These are phyloP conservation scores for Neofusicoccum kwambonambiense DNA, from an alignment of 2,329 filamentous ascomycete species.

Conservation along the genomic window DNA sequence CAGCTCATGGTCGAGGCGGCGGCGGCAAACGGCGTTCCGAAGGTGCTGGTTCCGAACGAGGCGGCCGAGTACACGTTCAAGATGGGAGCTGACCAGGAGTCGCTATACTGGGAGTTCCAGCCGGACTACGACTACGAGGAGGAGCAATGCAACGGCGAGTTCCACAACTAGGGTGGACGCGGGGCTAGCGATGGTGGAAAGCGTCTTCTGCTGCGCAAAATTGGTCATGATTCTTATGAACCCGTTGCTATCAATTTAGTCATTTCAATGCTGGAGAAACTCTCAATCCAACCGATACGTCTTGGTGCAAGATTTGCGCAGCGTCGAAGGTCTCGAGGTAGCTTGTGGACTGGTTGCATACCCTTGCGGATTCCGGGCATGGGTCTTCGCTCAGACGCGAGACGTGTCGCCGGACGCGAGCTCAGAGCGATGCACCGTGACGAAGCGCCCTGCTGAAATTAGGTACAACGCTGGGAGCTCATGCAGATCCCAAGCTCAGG, in stretches of 20 bases:
- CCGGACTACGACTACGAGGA: conserved; percentile 44
- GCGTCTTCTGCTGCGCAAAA: background rate
- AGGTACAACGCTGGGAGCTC: background rate
- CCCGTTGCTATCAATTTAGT: background rate
- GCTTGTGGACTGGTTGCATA: no score
- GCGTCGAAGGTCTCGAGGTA: no score
- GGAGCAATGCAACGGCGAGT: conserved; percentile 20
- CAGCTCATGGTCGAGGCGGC: conserved; percentile 70
- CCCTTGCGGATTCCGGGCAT: background rate
- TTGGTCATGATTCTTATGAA: background rate
- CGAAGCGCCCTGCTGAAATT: background rate
- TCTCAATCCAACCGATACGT: no score
- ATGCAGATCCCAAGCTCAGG: background rate
- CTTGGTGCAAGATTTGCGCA: no score
- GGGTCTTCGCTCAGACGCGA: background rate
- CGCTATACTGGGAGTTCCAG: conserved; percentile 53
- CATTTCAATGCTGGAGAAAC: no score
- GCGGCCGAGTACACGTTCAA: conserved; percentile 55
- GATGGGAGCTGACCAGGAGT: conserved; percentile 48
- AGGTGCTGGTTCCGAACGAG: conserved; percentile 56
- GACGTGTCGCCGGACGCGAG: background rate
- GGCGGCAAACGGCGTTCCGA: conserved; percentile 49
- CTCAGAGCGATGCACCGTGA: background rate
- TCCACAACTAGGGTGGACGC: background rate
- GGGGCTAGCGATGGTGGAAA: background rate